Conservation (phyloP, 345 rosid species). For the Pseudoturritis turrita region DNA sequence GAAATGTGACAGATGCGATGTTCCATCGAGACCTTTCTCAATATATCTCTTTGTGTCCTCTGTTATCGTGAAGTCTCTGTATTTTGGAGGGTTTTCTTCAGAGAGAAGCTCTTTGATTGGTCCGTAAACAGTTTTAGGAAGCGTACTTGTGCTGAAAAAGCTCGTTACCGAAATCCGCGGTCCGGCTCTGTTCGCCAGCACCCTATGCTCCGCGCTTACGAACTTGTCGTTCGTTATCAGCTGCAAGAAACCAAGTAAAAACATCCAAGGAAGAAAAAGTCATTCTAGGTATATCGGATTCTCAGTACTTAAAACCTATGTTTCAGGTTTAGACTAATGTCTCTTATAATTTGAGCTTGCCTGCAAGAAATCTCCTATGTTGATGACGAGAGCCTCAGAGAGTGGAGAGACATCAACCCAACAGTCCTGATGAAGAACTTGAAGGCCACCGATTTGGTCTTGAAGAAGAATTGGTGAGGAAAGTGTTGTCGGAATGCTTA, state of each 20-base stretch:
- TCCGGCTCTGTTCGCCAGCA: conserved; percentile 17
- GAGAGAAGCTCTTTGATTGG: conserved; percentile 39
- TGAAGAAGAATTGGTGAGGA: conserved; percentile 42
- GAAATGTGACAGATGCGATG: conserved; percentile 22
- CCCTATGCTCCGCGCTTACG: conserved; percentile 32
- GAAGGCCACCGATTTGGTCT: conserved; percentile 45
- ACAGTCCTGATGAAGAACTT: conserved; percentile 27
- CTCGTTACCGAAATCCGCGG: conserved; percentile 40
- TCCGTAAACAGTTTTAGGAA: conserved; percentile 19
- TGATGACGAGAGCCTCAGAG: conserved; percentile 29
- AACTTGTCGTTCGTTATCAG: conserved; percentile 35
- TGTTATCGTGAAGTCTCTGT: conserved; percentile 4
- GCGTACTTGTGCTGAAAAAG: conserved; percentile 21
- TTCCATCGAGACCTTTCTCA: conserved; percentile 30
- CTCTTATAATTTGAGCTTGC: too few species aligned
- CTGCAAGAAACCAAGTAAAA: too few species aligned
- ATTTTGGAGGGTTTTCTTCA: conserved; percentile 34
- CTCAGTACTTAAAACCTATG: too few species aligned
- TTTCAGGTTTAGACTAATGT: too few species aligned
- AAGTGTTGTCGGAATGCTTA: conserved; percentile 28
- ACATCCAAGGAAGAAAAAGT: too few species aligned
- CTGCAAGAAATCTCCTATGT: conserved; percentile 39
- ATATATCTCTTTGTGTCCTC: conserved; percentile 19
- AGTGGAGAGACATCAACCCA: conserved; percentile 37
- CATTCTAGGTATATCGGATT: too few species aligned